These are phyloP conservation scores for Bretschneidera sinensis DNA, from an alignment of 345 rosid genomes.

Conservation along the genomic window DNA sequence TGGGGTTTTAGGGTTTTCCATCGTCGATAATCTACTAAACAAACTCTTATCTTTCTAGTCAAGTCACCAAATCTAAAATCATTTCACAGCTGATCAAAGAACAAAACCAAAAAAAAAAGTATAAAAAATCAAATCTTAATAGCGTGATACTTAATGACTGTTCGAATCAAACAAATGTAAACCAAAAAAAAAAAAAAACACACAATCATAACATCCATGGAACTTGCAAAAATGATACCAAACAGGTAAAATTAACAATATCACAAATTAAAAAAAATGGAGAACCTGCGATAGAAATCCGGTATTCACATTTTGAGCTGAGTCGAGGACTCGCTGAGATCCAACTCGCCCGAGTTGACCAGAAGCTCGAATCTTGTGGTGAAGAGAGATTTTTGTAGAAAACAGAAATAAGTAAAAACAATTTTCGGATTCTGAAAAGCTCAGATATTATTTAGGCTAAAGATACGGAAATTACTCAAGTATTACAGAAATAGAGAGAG, in stretches of 20 bases:
- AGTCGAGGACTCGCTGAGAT: neutral
- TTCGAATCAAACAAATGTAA: neutral
- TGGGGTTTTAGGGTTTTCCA: constrained; percentile 38
- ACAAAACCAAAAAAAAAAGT: neutral
- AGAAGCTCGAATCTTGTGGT: neutral
- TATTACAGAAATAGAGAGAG: too few species aligned
- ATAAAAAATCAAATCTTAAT: constrained; percentile 7
- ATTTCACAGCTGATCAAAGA: constrained; percentile 23
- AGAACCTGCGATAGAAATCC: constrained; percentile 7
- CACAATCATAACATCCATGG: neutral
- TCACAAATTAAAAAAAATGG: neutral
- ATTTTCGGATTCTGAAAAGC: neutral
- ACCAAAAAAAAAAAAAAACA: neutral
- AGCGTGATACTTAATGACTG: neutral
- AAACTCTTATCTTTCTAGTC: constrained; percentile 1
- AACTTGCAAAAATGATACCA: neutral
- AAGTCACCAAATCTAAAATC: constrained; percentile 6
- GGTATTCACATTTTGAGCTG: constrained; percentile 2
- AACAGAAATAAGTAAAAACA: too few species aligned
- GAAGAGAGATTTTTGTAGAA: too few species aligned
- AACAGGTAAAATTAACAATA: neutral
- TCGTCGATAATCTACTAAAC: neutral
- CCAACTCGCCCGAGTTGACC: neutral
- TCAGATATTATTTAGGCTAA: too few species aligned
- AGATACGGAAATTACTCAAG: neutral